These are phyloP conservation scores for Fraxinus excelsior DNA, from an alignment of 257 asterid species.

Conservation along the genomic window DNA sequence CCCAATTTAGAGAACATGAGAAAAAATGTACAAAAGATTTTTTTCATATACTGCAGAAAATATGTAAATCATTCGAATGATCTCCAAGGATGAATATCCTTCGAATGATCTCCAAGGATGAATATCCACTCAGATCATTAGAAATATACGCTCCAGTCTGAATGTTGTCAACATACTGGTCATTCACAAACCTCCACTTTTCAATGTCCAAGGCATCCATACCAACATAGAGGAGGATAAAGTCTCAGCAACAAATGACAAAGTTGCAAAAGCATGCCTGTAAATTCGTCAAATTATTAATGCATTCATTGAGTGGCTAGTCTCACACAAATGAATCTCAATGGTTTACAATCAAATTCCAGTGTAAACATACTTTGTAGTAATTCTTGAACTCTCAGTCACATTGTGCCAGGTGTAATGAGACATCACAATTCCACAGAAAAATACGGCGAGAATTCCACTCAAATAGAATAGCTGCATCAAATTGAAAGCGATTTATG, in stretches of 20 bases:
- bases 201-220: slow-evolving; percentile 56
- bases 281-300: slow-evolving; percentile 3
- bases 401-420: slow-evolving; percentile 56
- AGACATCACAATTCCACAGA: slow-evolving; percentile 55
- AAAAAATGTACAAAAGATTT: background rate
- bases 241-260: slow-evolving; percentile 48
- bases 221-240: slow-evolving; percentile 51
- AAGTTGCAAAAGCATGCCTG: slow-evolving; percentile 49
- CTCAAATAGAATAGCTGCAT: slow-evolving; percentile 44
- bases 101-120: background rate
- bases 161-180: slow-evolving; percentile 28
- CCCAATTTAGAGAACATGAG: background rate
- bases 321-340: background rate
- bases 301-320: background rate
- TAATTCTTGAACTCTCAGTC: slow-evolving; percentile 46
- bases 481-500: background rate
- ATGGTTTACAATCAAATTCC: background rate
- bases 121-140: background rate
- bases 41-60: too few relatives aligned
- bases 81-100: background rate
- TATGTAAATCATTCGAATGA: background rate
- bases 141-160: background rate
- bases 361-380: slow-evolving; percentile 35
- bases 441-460: slow-evolving; percentile 50
- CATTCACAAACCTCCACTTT: slow-evolving; percentile 39